Evolutionary conservation across 495 filamentous ascomycete genomes (phyloP).

Genomic region (Pyrenopolyporus hunteri): DNA sequence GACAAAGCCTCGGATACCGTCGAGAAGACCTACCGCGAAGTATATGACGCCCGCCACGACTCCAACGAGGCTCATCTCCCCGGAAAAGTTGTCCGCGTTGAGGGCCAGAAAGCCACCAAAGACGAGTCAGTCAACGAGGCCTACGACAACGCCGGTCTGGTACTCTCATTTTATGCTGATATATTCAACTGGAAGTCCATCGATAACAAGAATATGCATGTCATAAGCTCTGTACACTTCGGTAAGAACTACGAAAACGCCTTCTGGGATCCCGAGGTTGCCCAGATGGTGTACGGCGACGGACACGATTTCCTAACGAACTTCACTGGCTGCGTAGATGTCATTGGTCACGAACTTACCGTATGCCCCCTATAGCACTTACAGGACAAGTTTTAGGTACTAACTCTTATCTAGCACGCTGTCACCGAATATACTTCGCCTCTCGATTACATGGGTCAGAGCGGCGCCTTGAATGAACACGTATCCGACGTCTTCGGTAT

Average conservation of each 20-base stretch:
- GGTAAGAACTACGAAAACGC: conserved; percentile 52
- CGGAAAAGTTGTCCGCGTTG: conserved; percentile 45
- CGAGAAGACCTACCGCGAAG: conserved; percentile 45
- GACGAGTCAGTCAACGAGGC: conserved; percentile 49
- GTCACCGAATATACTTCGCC: conserved; percentile 52
- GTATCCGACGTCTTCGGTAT: conserved; percentile 59
- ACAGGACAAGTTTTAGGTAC: not conserved
- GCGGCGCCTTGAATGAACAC: conserved; percentile 60
- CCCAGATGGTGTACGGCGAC: conserved; percentile 56
- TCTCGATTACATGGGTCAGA: conserved; percentile 52
- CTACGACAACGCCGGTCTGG: conserved; percentile 49
- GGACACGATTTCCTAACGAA: conserved; percentile 50
- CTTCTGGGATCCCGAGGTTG: conserved; percentile 43
- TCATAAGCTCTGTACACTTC: conserved; percentile 54
- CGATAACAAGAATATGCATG: conserved; percentile 50
- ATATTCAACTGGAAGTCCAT: conserved; percentile 54
- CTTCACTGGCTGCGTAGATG: conserved; percentile 54
- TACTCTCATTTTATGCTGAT: conserved; percentile 51
- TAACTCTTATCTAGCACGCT: conserved; percentile 44
- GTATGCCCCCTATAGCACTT: not conserved
- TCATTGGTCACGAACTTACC: conserved; percentile 60
- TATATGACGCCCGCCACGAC: conserved; percentile 47
- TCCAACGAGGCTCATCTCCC: conserved; percentile 45
- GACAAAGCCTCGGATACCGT: conserved; percentile 9
- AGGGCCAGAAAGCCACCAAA: conserved; percentile 43